Base-by-base conservation (phyloP, 164 flowering plant species). In the Echeveria elegans region DNA sequence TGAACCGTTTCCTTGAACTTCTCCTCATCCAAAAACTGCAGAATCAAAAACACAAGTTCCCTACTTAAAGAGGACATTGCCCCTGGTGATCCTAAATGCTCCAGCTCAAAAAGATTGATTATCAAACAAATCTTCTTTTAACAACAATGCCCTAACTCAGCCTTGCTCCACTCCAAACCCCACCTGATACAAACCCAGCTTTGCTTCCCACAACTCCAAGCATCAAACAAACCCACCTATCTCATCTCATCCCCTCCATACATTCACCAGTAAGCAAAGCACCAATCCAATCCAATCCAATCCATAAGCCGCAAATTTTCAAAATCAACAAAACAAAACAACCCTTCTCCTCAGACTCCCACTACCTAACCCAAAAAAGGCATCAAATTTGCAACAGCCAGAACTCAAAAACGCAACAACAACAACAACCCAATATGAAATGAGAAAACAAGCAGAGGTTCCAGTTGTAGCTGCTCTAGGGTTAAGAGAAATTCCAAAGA, bases 1-100 rank as follows among this genome's bases (percentile, higher is more conserved):
- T 56, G 61, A 56, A 56, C 61, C 15, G 61, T 56, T 28, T 56
- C 61, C 61, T 56, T 56, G 61, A 56, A 56, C 61, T 56, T 56
- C 61, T 56, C 61, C 61, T 56, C 61, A 56, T 56, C 61, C 61
- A 56, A 16, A 19, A 56, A 56, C 61, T 56, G 61, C 61, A 56
- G 61, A 29, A 56, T 56, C 6, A 56, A 29, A 56, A 56, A 56
- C 32, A 56, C 61, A 28, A 56, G 61, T 28, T 56, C 61, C 28
- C 61, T 56, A 56, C 61, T 56, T 29, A 56, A 29, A 26, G 61
- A 56, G 61, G 61, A 56, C 61, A 56, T 56, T 23, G 61, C 61
- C 61, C 61, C 61, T 19, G 61, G 32, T 16, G 61, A 26, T 29
- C 61, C 61, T 56, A 56, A 56, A 26, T 56, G 61, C 61, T 56